These are phyloP conservation scores for Candida quercuum DNA, from an alignment of 805 yeast genomes.

Conservation along the genomic window DNA sequence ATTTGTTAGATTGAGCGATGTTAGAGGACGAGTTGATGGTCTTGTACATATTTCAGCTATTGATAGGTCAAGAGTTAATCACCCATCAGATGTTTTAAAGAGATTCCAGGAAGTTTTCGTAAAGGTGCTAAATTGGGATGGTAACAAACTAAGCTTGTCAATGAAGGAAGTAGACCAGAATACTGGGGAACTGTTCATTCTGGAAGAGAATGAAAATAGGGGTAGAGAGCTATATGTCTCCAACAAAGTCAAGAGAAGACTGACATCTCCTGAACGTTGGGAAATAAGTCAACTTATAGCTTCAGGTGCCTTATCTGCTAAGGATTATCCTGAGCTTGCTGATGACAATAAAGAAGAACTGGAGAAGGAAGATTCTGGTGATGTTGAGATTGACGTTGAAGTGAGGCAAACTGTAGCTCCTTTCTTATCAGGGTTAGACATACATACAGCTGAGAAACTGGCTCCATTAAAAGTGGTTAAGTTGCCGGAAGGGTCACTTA, in stretches of 20 bases:
- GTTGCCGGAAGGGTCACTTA: constrained; percentile 75
- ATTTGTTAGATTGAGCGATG: constrained; percentile 51
- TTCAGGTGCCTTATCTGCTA: constrained; percentile 64
- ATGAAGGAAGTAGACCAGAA: constrained; percentile 71
- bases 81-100: constrained; percentile 54
- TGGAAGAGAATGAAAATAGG: constrained; percentile 3
- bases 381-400: constrained; percentile 65
- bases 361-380: constrained; percentile 26
- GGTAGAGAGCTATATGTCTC: constrained; percentile 13
- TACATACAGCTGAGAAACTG: constrained; percentile 25
- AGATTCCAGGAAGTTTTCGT: constrained; percentile 61
- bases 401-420: constrained; percentile 63
- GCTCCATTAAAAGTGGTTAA: constrained; percentile 55
- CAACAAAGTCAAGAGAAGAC: constrained; percentile 31
- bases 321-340: constrained; percentile 63
- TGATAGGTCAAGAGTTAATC: constrained; percentile 41
- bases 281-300: constrained; percentile 80
- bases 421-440: constrained; percentile 57
- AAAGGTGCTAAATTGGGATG: constrained; percentile 44
- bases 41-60: constrained; percentile 77
- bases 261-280: constrained; percentile 89
- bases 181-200: constrained; percentile 42
- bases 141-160: constrained; percentile 49
- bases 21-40: constrained; percentile 41
- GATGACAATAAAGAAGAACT: constrained; percentile 28